phyloP scores from a whole-genome alignment of 176 grass and related monocot species.

The Phyllostachys edulis region DNA sequence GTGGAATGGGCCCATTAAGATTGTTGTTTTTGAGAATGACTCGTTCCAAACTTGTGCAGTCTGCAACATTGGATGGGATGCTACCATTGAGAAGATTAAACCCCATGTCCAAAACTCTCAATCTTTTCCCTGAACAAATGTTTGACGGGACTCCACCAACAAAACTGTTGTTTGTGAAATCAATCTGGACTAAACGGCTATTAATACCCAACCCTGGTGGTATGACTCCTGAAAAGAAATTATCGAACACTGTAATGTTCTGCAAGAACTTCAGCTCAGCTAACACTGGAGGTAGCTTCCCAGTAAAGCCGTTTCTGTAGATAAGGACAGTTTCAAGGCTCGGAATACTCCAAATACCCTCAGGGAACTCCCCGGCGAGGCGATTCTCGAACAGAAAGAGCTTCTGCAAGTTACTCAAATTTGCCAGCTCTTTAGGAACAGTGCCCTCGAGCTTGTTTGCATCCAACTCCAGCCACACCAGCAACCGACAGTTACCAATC shows the following conservation, averaged over 20 bases:
- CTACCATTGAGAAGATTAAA: slow-evolving; percentile 67
- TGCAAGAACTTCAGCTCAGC: slow-evolving; percentile 46
- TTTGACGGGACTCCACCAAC: slow-evolving; percentile 64
- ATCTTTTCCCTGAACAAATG: slow-evolving; percentile 64
- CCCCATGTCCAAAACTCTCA: slow-evolving; percentile 50
- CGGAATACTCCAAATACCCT: slow-evolving; percentile 61
- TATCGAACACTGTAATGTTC: slow-evolving; percentile 48
- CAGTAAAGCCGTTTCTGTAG: slow-evolving; percentile 41
- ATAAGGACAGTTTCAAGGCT: slow-evolving; percentile 48
- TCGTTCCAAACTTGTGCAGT: slow-evolving; percentile 54
- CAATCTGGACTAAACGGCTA: slow-evolving; percentile 42
- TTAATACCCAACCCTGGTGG: slow-evolving; percentile 50
- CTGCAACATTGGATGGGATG: slow-evolving; percentile 51
- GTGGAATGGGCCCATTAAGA: slow-evolving; percentile 47
- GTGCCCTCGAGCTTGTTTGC: slow-evolving; percentile 52
- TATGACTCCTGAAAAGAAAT: slow-evolving; percentile 57
- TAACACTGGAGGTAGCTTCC: slow-evolving; percentile 47
- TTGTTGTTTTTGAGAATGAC: slow-evolving; percentile 52
- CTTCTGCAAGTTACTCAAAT: slow-evolving; percentile 38
- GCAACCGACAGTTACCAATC: slow-evolving; percentile 43
- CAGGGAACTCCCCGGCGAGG: slow-evolving; percentile 53
- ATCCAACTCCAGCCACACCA: slow-evolving; percentile 47
- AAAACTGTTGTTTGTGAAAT: slow-evolving; percentile 64
- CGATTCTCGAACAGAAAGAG: slow-evolving; percentile 48
- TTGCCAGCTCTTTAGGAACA: slow-evolving; percentile 51